Base-by-base conservation (phyloP, 345 rosid genomes). In the Citrus reticulata region DNA sequence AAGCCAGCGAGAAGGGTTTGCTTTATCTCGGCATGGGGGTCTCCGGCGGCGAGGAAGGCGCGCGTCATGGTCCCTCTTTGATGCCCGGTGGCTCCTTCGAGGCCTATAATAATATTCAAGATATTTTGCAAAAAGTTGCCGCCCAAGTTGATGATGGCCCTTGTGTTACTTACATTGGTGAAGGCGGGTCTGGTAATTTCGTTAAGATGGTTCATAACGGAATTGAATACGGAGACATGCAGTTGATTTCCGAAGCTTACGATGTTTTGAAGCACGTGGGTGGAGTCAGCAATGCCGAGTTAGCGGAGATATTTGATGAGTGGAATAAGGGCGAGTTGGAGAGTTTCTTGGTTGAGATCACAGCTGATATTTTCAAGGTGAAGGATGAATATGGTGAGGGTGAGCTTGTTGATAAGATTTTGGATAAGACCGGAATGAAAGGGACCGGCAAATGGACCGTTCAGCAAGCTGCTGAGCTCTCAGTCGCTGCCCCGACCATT, bases 161-260 rank as follows among this genome's bases (percentile, higher is more conserved):
- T 37, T 95, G 99, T 55, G 99, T 95, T 11, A 92, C 98, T 51
- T 95, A 93, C 79, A 90, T 95, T 17, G 98, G 99, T 5, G 94
- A 91, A 82, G 99, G 98, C 2, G 98, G 99, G 51, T 90, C 99
- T n/a, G 99, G 99, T 0, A 95, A 95, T 80, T 95, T 95, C 30
- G 99, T 95, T 29, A 95, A 95, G 75, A 95, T 95, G 99, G 97
- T 95, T 57, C 99, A 95, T 72, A 95, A 95, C n/a, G 99, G 99
- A 76, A 95, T 95, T 37, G 99, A 94, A 74, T 95, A 94, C n/a
- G 99, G 99, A 7, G 99, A 95, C 64, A 95, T 95, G 99, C 99
- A 95, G 81, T 70, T 95, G 80, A 95, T 95, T 64, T 93, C 97
- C 0, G 98, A 95, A 78, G 98, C 99, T 14, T 95, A 94, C 61